Evolutionary conservation across 805 yeast species (phyloP).

Genomic region (Candida sakaeoensis): DNA sequence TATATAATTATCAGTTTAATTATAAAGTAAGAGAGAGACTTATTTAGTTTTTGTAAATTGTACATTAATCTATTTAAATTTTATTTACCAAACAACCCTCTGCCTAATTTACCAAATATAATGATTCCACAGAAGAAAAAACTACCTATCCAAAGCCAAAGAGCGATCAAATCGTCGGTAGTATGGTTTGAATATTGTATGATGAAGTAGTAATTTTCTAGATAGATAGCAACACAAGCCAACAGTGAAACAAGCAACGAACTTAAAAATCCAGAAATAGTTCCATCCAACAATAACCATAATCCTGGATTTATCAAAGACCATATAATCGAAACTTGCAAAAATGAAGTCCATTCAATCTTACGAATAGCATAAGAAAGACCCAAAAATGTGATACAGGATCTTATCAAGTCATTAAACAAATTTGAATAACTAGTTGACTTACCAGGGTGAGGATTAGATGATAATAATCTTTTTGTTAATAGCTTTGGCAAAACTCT

Average conservation of each 20-base stretch:
- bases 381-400: constrained; percentile 63
- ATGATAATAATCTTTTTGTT: constrained; percentile 31
- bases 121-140: constrained; percentile 64
- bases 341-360: constrained; percentile 62
- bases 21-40: not conserved
- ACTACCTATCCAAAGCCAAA: constrained; percentile 54
- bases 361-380: constrained; percentile 67
- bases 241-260: constrained; percentile 27
- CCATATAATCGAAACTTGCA: constrained; percentile 66
- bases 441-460: constrained; percentile 34
- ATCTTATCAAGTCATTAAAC: constrained; percentile 34
- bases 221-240: constrained; percentile 30
- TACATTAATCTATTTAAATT: constrained; percentile 1
- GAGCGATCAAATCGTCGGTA: constrained; percentile 33
- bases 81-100: constrained; percentile 39
- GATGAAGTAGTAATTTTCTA: constrained; percentile 22
- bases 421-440: constrained; percentile 23
- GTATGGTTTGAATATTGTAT: constrained; percentile 12
- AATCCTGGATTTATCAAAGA: constrained; percentile 58
- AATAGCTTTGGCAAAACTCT: constrained; percentile 24
- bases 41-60: not conserved
- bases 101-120: constrained; percentile 67
- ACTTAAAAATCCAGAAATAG: constrained; percentile 48
- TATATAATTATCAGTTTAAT: no score
- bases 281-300: constrained; percentile 64